A percentile compares a stretch with the other conserved stretches of the same genome.
Conservation (phyloP, 2,329 filamentous ascomycete species). For the Phaeoacremonium minimum region DNA sequence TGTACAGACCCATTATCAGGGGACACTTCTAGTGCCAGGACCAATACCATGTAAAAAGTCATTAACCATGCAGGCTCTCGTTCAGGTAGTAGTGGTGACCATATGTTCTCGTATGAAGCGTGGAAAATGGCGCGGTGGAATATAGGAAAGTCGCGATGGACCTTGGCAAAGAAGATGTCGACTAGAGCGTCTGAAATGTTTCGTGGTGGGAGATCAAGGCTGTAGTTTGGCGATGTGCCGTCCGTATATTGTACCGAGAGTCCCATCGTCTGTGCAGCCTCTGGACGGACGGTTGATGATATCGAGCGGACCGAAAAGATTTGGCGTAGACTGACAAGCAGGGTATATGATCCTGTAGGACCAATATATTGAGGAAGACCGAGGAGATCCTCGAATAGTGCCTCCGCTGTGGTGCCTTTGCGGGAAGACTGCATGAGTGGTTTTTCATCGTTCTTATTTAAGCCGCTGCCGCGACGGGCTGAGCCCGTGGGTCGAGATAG, state of each 20-base stretch:
- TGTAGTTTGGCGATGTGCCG: background rate
- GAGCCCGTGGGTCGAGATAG: too few relatives aligned
- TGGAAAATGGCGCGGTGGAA: conserved; percentile 13
- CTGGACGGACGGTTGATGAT: background rate
- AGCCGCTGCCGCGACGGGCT: too few relatives aligned
- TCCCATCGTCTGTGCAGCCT: conserved; percentile 7
- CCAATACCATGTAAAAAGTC: conserved; percentile 14
- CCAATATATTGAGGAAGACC: conserved; percentile 11
- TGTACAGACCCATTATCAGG: background rate
- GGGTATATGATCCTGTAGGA: conserved; percentile 9
- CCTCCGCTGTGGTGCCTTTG: conserved; percentile 2
- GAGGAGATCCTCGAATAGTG: conserved; percentile 9
- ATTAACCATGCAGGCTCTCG: conserved; percentile 13
- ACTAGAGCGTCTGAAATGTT: conserved; percentile 12
- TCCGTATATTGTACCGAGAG: background rate
- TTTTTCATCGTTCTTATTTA: too few relatives aligned
- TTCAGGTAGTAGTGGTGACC: conserved; percentile 3
- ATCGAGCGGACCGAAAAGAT: conserved; percentile 6
- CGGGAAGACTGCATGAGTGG: too few relatives aligned
- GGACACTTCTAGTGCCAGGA: conserved; percentile 10
- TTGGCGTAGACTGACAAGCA: conserved; percentile 10
- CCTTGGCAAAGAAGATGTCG: conserved; percentile 9
- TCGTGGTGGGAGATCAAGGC: conserved; percentile 10
- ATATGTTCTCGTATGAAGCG: conserved; percentile 10
- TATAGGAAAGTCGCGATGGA: conserved; percentile 13